Conservation (phyloP, 2,329 filamentous ascomycete species). For the Byssoonygena ceratinophila region DNA sequence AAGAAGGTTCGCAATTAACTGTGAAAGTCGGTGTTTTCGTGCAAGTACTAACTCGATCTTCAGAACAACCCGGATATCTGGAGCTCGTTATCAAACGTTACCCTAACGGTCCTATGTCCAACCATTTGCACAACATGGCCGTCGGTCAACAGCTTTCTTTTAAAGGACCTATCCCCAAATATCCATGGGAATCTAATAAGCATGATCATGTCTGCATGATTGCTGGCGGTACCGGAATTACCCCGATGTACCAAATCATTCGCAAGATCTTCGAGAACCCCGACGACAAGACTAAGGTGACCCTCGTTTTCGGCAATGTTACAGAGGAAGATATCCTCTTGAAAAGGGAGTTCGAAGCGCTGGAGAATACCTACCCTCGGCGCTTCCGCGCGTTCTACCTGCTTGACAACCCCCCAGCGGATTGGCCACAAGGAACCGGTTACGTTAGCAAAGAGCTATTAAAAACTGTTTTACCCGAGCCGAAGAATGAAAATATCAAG, state of each 20-base stretch:
- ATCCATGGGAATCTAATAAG: conserved; percentile 81
- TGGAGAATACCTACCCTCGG: conserved; percentile 92
- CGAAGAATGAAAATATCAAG: conserved; percentile 87
- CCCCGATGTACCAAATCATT: conserved; percentile 92
- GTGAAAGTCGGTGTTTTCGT: neutral
- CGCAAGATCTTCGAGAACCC: conserved; percentile 93
- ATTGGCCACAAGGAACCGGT: conserved; percentile 67
- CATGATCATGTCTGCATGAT: conserved; percentile 63
- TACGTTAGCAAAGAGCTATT: conserved; percentile 82
- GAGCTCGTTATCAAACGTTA: conserved; percentile 91
- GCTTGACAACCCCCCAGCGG: conserved; percentile 70
- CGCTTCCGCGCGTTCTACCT: conserved; percentile 94
- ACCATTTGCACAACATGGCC: conserved; percentile 71
- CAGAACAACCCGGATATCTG: conserved; percentile 65
- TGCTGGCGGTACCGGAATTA: conserved; percentile 93
- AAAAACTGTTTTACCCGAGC: conserved; percentile 89
- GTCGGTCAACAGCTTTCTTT: conserved; percentile 76
- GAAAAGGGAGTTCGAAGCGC: conserved; percentile 68
- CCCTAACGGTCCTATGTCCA: conserved; percentile 80
- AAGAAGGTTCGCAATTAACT: conserved; percentile 51
- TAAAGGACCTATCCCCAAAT: conserved; percentile 94
- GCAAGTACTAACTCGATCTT: neutral
- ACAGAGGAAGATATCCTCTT: conserved; percentile 83
- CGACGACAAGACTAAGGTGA: conserved; percentile 94
- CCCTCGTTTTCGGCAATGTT: conserved; percentile 85